Conservation (phyloP, 495 filamentous ascomycete genomes). For the Astrothelium macrocarpum region DNA sequence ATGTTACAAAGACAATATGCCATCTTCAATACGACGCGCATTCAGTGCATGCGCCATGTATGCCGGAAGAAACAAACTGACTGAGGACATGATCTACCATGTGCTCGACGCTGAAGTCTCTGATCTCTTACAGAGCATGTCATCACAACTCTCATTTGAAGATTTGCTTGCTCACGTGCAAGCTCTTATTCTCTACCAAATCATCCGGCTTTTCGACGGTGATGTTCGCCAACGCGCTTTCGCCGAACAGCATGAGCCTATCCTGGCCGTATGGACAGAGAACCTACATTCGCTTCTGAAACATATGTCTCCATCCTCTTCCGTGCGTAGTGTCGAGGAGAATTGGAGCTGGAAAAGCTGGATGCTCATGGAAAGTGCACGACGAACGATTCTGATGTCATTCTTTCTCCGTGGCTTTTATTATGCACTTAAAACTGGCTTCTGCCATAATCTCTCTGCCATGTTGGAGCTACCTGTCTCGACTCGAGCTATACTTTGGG, state of each 20-base stretch:
- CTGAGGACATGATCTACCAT: not conserved
- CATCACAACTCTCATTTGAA: slow-evolving; percentile 12
- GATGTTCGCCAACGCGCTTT: slow-evolving; percentile 41
- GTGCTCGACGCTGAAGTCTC: not conserved
- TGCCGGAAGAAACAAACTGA: not conserved
- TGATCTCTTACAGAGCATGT: not conserved
- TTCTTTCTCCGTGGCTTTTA: slow-evolving; percentile 34
- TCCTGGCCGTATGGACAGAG: slow-evolving; percentile 35
- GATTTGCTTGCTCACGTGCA: slow-evolving; percentile 36
- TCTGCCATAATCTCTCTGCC: slow-evolving; percentile 22
- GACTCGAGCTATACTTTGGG: not conserved
- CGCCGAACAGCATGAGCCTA: slow-evolving; percentile 38
- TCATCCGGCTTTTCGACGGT: slow-evolving; percentile 50
- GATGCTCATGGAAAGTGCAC: slow-evolving; percentile 39
- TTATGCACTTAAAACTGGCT: slow-evolving; percentile 33
- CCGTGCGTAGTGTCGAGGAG: not conserved
- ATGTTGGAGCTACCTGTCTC: not conserved
- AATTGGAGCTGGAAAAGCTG: slow-evolving; percentile 30
- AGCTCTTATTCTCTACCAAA: slow-evolving; percentile 42
- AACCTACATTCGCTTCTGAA: slow-evolving; percentile 23
- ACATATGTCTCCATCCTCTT: slow-evolving; percentile 2
- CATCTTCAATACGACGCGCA: not conserved
- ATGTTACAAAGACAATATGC: slow-evolving; percentile 1
- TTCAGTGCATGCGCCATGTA: not conserved
- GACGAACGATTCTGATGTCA: slow-evolving; percentile 36